phyloP scores from a whole-genome alignment of 2,329 filamentous ascomycete genomes.

The Colletotrichum sp. region DNA sequence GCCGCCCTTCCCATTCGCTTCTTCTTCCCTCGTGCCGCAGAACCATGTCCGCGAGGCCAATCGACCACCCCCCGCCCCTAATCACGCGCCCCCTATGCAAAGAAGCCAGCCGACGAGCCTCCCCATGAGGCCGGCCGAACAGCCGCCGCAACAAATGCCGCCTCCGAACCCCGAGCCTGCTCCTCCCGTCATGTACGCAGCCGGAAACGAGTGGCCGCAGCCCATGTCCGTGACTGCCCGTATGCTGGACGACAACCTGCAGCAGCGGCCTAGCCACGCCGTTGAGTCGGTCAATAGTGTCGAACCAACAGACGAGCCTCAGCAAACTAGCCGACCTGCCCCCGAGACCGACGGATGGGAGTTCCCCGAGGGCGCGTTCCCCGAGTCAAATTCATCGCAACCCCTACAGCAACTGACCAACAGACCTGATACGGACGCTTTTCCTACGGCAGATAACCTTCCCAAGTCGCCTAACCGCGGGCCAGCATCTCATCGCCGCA shows the following conservation, averaged over 20 bases:
- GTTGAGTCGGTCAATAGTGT: constrained; percentile 42
- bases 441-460: constrained; percentile 80
- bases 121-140: constrained; percentile 37
- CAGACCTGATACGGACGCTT: constrained; percentile 86
- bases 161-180: constrained; percentile 56
- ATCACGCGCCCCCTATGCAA: constrained; percentile 63
- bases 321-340: constrained; percentile 36
- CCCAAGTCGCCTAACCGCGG: constrained; percentile 81
- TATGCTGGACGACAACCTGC: constrained; percentile 36
- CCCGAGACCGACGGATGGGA: constrained; percentile 84
- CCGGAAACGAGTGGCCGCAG: constrained; percentile 35
- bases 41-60: constrained; percentile 64
- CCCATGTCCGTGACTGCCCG: constrained; percentile 28
- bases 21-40: constrained; percentile 33
- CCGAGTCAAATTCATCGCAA: constrained; percentile 57
- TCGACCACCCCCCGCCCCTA: constrained; percentile 59
- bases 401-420: constrained; percentile 51
- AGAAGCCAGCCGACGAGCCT: constrained; percentile 40
- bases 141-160: constrained; percentile 55
- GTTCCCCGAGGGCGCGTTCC: constrained; percentile 80
- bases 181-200: constrained; percentile 43
- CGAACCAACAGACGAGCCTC: constrained; percentile 46
- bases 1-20: constrained; percentile 28
- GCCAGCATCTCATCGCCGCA: constrained; percentile 75
- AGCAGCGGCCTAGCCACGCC: constrained; percentile 39